These are phyloP conservation scores for Paxillus ammoniavirescens DNA, from an alignment of 768 basidiomycete genomes.

Conservation along the genomic window DNA sequence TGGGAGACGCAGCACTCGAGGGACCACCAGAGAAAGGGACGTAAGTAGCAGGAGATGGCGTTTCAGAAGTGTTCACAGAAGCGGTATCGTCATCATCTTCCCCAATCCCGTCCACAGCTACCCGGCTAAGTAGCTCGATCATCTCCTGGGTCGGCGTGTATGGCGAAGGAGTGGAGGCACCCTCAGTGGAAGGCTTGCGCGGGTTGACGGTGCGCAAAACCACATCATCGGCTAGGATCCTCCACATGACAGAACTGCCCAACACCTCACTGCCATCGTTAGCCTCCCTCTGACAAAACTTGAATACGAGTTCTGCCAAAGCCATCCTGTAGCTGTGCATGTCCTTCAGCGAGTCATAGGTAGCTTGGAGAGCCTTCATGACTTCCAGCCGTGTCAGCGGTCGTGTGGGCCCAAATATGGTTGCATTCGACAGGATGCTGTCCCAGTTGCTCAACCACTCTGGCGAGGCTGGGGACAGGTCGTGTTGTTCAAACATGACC, in stretches of 20 bases:
- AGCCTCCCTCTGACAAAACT: constrained; percentile 42
- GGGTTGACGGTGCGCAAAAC: constrained; percentile 53
- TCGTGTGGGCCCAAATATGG: constrained; percentile 40
- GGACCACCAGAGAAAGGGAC: constrained; percentile 26
- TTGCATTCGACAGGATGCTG: constrained; percentile 49
- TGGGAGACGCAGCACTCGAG: constrained; percentile 46
- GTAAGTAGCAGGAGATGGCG: constrained; percentile 36
- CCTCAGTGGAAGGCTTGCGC: constrained; percentile 13
- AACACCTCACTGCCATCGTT: constrained; percentile 26
- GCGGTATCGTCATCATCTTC: constrained; percentile 44
- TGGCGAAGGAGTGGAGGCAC: constrained; percentile 13
- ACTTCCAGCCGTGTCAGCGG: constrained; percentile 55
- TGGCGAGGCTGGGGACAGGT: constrained; percentile 67
- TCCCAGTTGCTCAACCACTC: constrained; percentile 73
- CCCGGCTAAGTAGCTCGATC: constrained; percentile 42
- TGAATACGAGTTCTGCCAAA: constrained; percentile 53
- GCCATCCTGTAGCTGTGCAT: constrained; percentile 61
- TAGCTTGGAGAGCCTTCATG: constrained; percentile 54
- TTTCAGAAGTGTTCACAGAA: constrained; percentile 39
- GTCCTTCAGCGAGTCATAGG: constrained; percentile 68
- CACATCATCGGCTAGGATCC: constrained; percentile 66
- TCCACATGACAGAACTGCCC: constrained; percentile 43
- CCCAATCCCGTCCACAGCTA: constrained; percentile 34
- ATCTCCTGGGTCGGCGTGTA: constrained; percentile 22
- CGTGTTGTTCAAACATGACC: constrained; percentile 65